These are phyloP conservation scores for Conoideocrella luteorostrata DNA, from an alignment of 2,329 filamentous ascomycete genomes.

Conservation along the genomic window DNA sequence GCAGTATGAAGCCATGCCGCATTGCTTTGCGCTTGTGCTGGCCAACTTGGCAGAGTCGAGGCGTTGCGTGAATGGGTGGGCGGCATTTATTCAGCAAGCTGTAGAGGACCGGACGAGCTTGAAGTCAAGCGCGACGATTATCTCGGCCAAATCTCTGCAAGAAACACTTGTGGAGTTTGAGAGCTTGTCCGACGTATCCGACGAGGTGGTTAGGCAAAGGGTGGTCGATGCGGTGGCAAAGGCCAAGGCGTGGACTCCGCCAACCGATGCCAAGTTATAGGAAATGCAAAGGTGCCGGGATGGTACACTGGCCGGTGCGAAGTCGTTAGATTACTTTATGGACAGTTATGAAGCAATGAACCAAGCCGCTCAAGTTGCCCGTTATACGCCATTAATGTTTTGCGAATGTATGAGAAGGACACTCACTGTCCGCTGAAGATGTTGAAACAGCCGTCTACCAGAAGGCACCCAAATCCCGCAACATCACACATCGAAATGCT, in stretches of 20 bases:
- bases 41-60: constrained; percentile 35
- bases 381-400: no score
- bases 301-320: no score
- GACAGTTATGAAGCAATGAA: no score
- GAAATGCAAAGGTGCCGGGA: constrained; percentile 16
- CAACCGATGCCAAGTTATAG: constrained; percentile 23
- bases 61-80: constrained; percentile 50
- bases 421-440: no score
- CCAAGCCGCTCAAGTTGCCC: no score
- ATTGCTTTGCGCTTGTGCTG: constrained; percentile 60
- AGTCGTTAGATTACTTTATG: no score
- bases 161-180: constrained; percentile 40
- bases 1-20: constrained; percentile 76
- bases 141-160: constrained; percentile 45
- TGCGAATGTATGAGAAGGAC: no score
- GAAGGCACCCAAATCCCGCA: no score
- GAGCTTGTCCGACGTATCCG: constrained; percentile 34
- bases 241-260: constrained; percentile 8
- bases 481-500: no score
- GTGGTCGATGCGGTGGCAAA: constrained; percentile 24
- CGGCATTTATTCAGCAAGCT: constrained; percentile 45
- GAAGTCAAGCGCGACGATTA: constrained; percentile 33
- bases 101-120: constrained; percentile 29
- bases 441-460: no score
- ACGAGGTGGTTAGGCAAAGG: constrained; percentile 35